Base-by-base conservation (phyloP, 2,329 filamentous ascomycete species). In the Colletotrichum siamense region DNA sequence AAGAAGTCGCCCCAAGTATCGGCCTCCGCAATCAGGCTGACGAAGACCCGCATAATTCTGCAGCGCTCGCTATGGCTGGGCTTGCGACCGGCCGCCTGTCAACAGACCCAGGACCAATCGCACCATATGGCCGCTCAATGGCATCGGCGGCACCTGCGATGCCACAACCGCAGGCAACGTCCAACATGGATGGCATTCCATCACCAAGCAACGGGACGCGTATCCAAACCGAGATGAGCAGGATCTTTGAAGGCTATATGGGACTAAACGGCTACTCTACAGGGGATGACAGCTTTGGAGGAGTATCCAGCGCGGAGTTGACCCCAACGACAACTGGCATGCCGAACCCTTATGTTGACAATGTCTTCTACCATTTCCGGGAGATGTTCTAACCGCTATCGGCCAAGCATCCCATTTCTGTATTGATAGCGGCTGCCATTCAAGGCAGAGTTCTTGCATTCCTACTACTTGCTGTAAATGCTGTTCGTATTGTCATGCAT, bases 1-100 rank as follows among this genome's bases (percentile, higher is more conserved):
- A 94, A 79, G 92, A 94, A 76, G 92, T 95, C 8, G 94, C 93
- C 0, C 93, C 93, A 1, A 90, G 92, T 24, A 89, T 96, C 1
- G 94, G 94, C 0, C 87, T 94, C 24, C 84, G 86, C n/a, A 86
- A 85, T 66, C 84, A 85, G 68, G 79, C 82, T 2, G 83, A 85
- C 30, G 86, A 89, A 9, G 89, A 91, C 75, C 85, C 89, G 0
- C 89, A 91, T 77, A 89, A 87, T 13, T 87, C 84, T 12, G 89
- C 89, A 2, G 89, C 89, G 0, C 79, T 91, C n/a, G 87, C 88
- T 1, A 91, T 91, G 89, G 89, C 90, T 64, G 90, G 89, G 1
- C 83, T 91, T 8, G 89, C 90, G 6, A 84, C 85, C 22, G 84
- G 86, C 1, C 84, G 86, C 55, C 78, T 83, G 72, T 71, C 79